phyloP scores from a whole-genome alignment of 768 basidiomycete genomes.

The Tulasnella sp. region DNA sequence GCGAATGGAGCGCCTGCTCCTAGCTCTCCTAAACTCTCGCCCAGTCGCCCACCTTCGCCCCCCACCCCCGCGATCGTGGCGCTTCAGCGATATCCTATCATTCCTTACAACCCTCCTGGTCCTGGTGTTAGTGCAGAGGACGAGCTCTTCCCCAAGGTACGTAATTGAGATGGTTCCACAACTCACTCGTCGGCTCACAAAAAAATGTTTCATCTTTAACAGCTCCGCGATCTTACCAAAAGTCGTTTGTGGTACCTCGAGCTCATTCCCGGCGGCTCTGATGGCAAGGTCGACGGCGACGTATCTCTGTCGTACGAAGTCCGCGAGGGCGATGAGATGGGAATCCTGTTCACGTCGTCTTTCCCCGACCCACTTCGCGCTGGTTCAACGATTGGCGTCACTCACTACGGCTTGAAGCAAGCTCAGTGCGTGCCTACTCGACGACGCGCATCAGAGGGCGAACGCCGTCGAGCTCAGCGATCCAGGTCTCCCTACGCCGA shows the following conservation, averaged over 20 bases:
- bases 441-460: background rate
- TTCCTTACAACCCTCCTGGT: conserved; percentile 15
- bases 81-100: conserved; percentile 17
- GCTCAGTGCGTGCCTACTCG: background rate
- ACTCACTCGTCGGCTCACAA: background rate
- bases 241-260: conserved; percentile 9
- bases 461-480: background rate
- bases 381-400: background rate
- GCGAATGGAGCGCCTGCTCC: background rate
- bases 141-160: conserved; percentile 14
- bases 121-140: background rate
- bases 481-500: background rate
- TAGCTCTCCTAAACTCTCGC: background rate
- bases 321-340: background rate
- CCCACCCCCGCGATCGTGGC: background rate
- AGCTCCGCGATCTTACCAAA: conserved; percentile 9
- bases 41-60: background rate
- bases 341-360: background rate
- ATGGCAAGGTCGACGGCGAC: conserved; percentile 6
- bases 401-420: background rate
- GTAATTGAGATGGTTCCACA: background rate
- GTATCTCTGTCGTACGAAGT: background rate
- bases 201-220: background rate
- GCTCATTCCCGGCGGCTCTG: conserved; percentile 9
- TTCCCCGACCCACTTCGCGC: background rate